These are phyloP conservation scores for Paecilomyces dactylethromorphus DNA, from an alignment of 2,329 filamentous ascomycete genomes.

Conservation along the genomic window DNA sequence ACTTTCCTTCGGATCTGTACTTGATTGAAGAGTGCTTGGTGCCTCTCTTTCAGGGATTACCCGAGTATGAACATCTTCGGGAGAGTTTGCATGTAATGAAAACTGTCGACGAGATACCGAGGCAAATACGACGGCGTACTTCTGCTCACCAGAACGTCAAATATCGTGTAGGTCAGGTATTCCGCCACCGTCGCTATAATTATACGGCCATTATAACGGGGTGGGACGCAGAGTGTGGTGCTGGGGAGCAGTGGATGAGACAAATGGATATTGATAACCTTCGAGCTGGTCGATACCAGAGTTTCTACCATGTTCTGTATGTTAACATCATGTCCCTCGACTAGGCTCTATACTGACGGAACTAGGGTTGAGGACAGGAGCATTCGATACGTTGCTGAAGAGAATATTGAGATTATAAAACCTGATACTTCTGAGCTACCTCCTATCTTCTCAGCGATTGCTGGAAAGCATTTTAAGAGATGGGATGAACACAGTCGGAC, in stretches of 20 bases:
- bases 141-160: conserved; percentile 42
- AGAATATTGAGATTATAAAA: conserved; percentile 65
- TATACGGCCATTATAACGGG: conserved; percentile 80
- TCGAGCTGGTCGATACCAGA: conserved; percentile 56
- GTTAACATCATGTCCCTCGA: conserved; percentile 32
- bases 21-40: conserved; percentile 63
- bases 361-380: conserved; percentile 59
- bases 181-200: conserved; percentile 71
- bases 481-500: conserved; percentile 61
- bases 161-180: conserved; percentile 74
- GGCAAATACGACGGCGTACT: conserved; percentile 35
- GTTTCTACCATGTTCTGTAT: conserved; percentile 83
- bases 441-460: conserved; percentile 53
- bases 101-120: conserved; percentile 50
- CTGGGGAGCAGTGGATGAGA: conserved; percentile 56
- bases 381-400: conserved; percentile 69
- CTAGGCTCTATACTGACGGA: conserved; percentile 8
- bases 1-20: conserved; percentile 65
- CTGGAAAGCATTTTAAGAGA: conserved; percentile 81
- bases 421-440: conserved; percentile 47
- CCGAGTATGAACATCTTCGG: conserved; percentile 49
- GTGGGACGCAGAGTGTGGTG: conserved; percentile 64
- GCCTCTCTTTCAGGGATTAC: conserved; percentile 50
- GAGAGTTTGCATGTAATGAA: conserved; percentile 52
- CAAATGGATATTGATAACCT: conserved; percentile 58